These are phyloP conservation scores for Trichoderma afroharzianum DNA, from an alignment of 2,329 filamentous ascomycete genomes.

Conservation along the genomic window DNA sequence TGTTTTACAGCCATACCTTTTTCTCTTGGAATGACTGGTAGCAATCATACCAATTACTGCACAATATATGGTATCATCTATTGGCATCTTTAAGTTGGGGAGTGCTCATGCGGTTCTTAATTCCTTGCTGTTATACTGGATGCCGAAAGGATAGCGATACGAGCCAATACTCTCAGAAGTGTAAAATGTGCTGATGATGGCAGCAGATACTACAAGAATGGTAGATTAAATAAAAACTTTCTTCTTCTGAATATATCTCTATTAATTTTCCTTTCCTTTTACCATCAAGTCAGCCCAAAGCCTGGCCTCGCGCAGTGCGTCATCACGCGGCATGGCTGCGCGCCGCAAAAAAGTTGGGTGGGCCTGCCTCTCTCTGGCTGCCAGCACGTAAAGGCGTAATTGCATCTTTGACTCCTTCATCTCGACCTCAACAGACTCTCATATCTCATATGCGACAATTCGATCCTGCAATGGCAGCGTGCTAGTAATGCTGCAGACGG, in stretches of 20 bases:
- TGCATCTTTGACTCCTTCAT: neutral
- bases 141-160: neutral
- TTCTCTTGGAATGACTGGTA: neutral
- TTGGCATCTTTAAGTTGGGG: neutral
- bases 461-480: neutral
- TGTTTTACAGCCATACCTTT: neutral
- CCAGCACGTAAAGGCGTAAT: neutral
- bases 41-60: neutral
- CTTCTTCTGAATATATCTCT: neutral
- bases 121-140: neutral
- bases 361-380: neutral
- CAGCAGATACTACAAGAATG: neutral
- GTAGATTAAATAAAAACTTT: neutral
- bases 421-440: neutral
- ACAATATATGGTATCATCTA: neutral
- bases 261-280: too few relatives aligned
- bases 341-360: slow-evolving; percentile 22
- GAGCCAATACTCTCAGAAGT: neutral
- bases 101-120: neutral
- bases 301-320: neutral
- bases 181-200: too few relatives aligned
- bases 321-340: neutral
- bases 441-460: neutral
- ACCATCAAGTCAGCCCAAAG: neutral
- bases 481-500: neutral